These are phyloP conservation scores for Phytomonas serpens DNA, from an alignment of 208 protist genomes.

Conservation along the genomic window DNA sequence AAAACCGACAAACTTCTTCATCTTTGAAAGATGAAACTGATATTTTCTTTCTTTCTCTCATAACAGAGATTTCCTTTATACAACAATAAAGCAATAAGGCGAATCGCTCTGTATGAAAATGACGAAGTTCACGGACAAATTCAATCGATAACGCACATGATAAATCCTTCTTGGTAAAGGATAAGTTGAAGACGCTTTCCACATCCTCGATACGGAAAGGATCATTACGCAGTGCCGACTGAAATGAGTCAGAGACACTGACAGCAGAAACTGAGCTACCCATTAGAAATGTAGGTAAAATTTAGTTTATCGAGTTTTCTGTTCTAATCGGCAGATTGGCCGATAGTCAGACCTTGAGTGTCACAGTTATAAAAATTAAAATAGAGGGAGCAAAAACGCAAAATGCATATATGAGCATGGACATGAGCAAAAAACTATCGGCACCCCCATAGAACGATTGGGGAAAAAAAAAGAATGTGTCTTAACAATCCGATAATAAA, in stretches of 20 bases:
- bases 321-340: neutral
- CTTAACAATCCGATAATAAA: neutral
- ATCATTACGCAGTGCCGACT: slow-evolving; percentile 21
- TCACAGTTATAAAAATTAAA: neutral
- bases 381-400: neutral
- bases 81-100: slow-evolving; percentile 57
- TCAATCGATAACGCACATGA: slow-evolving; percentile 34
- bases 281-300: slow-evolving; percentile 23
- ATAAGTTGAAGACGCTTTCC: slow-evolving; percentile 24
- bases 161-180: slow-evolving; percentile 40
- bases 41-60: slow-evolving; percentile 6
- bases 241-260: slow-evolving; percentile 39
- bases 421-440: neutral
- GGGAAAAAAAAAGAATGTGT: neutral
- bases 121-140: slow-evolving; percentile 57
- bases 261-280: slow-evolving; percentile 55
- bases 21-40: slow-evolving; percentile 13
- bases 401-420: neutral
- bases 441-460: neutral
- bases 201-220: slow-evolving; percentile 20
- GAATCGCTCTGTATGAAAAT: slow-evolving; percentile 77
- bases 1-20: slow-evolving; percentile 25
- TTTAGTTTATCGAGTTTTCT: neutral
- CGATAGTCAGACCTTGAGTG: neutral
- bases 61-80: slow-evolving; percentile 39